Evolutionary conservation across 768 basidiomycete genomes (phyloP).

Genomic region (Antrodiella citrinella): DNA sequence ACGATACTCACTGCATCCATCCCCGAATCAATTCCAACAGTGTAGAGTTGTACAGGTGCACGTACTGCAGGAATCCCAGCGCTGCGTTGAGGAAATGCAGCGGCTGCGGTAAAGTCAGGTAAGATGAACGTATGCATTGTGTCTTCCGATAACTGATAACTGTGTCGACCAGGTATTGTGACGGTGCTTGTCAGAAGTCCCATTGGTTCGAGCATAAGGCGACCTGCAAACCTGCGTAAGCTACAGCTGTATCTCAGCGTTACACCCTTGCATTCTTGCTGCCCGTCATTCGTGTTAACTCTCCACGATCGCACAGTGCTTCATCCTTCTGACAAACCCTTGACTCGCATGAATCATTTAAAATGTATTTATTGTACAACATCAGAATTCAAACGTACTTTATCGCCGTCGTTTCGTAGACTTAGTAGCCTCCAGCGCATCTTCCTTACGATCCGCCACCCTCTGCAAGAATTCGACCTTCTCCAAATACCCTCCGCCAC

Average conservation of each 20-base stretch:
- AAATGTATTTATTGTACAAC: neutral
- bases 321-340: neutral
- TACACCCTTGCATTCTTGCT: too few species aligned
- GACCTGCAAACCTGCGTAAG: constrained; percentile 19
- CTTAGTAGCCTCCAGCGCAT: constrained; percentile 49
- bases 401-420: constrained; percentile 39
- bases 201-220: constrained; percentile 29
- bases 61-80: constrained; percentile 58
- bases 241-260: too few species aligned
- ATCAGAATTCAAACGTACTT: neutral
- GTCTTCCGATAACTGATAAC: neutral
- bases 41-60: constrained; percentile 50
- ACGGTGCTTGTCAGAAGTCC: constrained; percentile 30
- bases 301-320: neutral
- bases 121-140: neutral
- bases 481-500: constrained; percentile 75
- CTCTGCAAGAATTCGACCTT: constrained; percentile 78
- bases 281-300: too few species aligned
- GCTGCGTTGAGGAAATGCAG: constrained; percentile 46
- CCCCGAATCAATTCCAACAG: constrained; percentile 40
- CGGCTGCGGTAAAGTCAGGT: constrained; percentile 36
- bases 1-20: constrained; percentile 26
- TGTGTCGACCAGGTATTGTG: constrained; percentile 32
- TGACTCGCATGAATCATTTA: neutral
- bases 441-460: constrained; percentile 66